Percentiles rank a stretch among this genome's conserved stretches.
These are phyloP conservation scores for Daldinia grandis DNA, from an alignment of 495 filamentous ascomycete genomes.

Conservation along the genomic window DNA sequence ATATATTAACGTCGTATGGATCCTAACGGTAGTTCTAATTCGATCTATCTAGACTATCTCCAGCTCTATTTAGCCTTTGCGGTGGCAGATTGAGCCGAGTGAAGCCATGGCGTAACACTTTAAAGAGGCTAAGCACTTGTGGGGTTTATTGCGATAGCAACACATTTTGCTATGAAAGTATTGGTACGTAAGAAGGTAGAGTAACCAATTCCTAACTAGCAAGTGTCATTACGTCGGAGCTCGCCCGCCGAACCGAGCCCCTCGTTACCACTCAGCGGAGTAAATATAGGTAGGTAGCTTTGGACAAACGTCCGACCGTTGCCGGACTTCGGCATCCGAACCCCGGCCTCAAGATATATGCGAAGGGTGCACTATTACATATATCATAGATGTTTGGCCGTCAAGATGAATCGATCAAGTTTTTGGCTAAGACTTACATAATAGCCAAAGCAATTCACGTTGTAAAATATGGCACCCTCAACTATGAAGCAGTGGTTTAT, in stretches of 20 bases:
- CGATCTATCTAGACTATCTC: neutral
- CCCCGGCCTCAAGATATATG: neutral
- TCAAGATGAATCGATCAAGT: neutral
- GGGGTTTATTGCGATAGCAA: no score
- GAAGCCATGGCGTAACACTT: neutral
- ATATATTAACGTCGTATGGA: slow-evolving; percentile 23
- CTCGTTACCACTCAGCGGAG: neutral
- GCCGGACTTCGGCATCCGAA: neutral
- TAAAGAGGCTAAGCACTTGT: neutral
- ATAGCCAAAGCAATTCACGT: neutral
- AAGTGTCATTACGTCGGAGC: neutral
- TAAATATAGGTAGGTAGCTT: no score
- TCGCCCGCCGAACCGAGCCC: neutral
- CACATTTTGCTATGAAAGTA: no score
- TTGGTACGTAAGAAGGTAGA: no score
- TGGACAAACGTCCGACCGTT: neutral
- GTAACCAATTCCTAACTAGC: neutral
- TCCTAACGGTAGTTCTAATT: slow-evolving; percentile 25
- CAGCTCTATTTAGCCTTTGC: slow-evolving; percentile 22
- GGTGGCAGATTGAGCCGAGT: slow-evolving; percentile 24
- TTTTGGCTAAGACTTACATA: neutral
- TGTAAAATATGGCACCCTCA: slow-evolving; percentile 44
- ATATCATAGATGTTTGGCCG: neutral
- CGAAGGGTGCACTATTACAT: neutral
- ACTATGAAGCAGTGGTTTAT: slow-evolving; percentile 74